Base-by-base conservation (phyloP, 2,329 filamentous ascomycete species). In the Aspergillus transmontanensis region DNA sequence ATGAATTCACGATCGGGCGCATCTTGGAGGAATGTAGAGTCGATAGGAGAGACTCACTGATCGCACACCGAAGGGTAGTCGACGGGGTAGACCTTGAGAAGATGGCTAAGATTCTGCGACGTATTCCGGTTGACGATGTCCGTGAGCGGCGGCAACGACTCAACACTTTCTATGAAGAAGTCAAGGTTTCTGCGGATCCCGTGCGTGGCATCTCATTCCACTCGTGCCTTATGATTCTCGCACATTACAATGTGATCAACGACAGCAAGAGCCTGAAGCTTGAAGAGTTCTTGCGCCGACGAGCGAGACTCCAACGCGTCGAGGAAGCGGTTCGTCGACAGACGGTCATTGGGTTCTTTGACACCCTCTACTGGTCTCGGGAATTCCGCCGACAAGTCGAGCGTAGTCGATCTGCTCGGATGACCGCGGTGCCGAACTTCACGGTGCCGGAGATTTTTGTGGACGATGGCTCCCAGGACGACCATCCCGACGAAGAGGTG, bases 171-270 rank as follows among this genome's bases (percentile, higher is more conserved):
- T 99, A 93, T 73, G 94, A 98, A 78, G 96, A 99, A 80, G 91
- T 98, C 23, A 87, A 98, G 77, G 93, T 97, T 6, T 94, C 93
- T 5, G 93, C 94, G 5, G 94, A 99, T 76, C 91, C 90, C 1
- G 92, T 96, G 72, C 87, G 87, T 66, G 95, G 95, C 55, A 96
- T 99, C 64, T 90, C 92, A 0, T 99, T 99, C 77, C 95, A 93
- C 3, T 90, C 90, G 7, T 90, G 97, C 26, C 84, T 99, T 58
- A 95, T 99, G 90, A 96, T 96, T 64, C 84, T 99, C 62, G 94
- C 96, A 39, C 95, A 99, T 78, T 96, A 99, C 84, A 99, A 98
- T 73, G 93, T 99, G 73, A 99, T 99, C 76, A 97, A 90, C 69
- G 95, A 99, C 78, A 97, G 90, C 82, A 97, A 97, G 84, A 97